These are phyloP conservation scores for Henningerozyma blattae DNA, from an alignment of 805 yeast genomes.

Conservation along the genomic window DNA sequence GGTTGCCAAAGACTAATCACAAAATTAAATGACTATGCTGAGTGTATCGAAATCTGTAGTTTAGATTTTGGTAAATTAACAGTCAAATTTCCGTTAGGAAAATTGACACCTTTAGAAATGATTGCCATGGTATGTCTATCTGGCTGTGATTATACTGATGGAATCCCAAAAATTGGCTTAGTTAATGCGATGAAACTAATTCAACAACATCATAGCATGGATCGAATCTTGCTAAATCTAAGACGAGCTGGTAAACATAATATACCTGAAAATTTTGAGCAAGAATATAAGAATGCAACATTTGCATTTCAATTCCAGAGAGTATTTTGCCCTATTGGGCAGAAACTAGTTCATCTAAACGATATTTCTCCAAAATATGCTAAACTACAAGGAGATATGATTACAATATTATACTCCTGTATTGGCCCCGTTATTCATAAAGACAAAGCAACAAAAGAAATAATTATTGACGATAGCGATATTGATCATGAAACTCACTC, in stretches of 20 bases:
- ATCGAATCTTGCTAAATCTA: constrained; percentile 43
- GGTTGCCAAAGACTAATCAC: constrained; percentile 73
- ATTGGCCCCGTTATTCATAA: constrained; percentile 27
- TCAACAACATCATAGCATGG: constrained; percentile 36
- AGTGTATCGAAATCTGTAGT: constrained; percentile 57
- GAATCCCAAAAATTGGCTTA: constrained; percentile 72
- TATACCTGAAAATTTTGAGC: constrained; percentile 45
- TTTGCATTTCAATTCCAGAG: constrained; percentile 77
- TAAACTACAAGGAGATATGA: neutral
- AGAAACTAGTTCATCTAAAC: constrained; percentile 44
- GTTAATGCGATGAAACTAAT: constrained; percentile 60
- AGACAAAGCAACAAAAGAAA: constrained; percentile 7
- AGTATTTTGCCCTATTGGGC: constrained; percentile 58
- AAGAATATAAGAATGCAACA: constrained; percentile 54
- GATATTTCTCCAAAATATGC: constrained; percentile 14
- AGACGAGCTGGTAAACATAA: constrained; percentile 45
- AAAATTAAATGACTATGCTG: constrained; percentile 60
- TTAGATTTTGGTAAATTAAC: constrained; percentile 39
- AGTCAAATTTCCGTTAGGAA: constrained; percentile 36
- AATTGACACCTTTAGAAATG: constrained; percentile 44
- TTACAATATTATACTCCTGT: constrained; percentile 16
- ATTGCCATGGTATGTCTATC: constrained; percentile 72
- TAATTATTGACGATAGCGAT: constrained; percentile 20
- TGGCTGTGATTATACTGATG: constrained; percentile 96
- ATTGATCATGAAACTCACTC: constrained; percentile 37